A percentile compares a stretch with the other conserved stretches of the same genome.
Conservation (phyloP, 1,139 yeast genomes). For the Meyerozyma guilliermondii region DNA sequence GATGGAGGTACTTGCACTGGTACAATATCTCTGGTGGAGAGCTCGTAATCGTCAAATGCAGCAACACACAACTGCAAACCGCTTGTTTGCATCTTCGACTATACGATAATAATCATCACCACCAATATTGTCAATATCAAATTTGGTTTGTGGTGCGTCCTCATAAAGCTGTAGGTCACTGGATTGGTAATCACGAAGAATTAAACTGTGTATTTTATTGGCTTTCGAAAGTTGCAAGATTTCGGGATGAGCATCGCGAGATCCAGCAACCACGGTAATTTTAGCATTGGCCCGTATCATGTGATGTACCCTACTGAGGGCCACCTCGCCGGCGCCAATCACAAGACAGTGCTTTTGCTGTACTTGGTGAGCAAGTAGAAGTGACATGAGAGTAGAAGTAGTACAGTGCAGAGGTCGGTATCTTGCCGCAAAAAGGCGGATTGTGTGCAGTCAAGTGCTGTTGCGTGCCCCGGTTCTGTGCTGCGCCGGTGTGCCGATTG, state of each 20-base stretch:
- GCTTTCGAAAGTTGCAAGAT: constrained; percentile 30
- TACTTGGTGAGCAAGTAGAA: constrained; percentile 72
- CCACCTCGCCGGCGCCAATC: constrained; percentile 83
- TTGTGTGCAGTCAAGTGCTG: too few species aligned
- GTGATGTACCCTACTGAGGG: constrained; percentile 63
- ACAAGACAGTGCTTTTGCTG: constrained; percentile 61
- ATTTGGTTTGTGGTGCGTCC: constrained; percentile 3
- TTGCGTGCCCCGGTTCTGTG: too few species aligned
- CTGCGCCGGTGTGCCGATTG: too few species aligned
- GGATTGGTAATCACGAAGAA: constrained; percentile 36
- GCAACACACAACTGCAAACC: constrained; percentile 64
- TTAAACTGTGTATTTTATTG: constrained; percentile 40
- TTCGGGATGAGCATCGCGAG: constrained; percentile 32
- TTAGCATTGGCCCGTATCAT: constrained; percentile 65
- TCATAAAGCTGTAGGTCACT: constrained; percentile 50
- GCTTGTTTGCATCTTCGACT: constrained; percentile 29
- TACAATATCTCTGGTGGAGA: constrained; percentile 57
- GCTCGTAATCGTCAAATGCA: constrained; percentile 70
- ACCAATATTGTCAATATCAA: constrained; percentile 17
- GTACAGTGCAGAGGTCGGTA: too few species aligned
- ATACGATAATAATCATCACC: constrained; percentile 27
- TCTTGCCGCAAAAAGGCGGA: too few species aligned
- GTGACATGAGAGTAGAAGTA: constrained; percentile 22
- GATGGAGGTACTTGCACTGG: constrained; percentile 46
- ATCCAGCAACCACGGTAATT: constrained; percentile 63